Evolutionary conservation across 2,329 filamentous ascomycete genomes (phyloP), one percentile per base, ranked within the genome.

Genomic region (Epichloe aotearoae): DNA sequence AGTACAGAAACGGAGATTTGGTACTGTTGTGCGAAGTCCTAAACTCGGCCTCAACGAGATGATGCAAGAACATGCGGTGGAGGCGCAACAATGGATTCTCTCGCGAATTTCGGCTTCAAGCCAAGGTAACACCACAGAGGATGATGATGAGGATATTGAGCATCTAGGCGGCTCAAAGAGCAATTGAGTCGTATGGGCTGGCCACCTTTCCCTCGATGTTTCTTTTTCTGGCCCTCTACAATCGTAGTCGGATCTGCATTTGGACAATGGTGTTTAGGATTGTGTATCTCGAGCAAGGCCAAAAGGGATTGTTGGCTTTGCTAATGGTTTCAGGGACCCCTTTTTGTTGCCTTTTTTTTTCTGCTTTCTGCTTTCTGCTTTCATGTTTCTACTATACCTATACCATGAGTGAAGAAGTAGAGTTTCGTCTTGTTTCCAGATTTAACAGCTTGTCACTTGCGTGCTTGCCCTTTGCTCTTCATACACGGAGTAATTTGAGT

Each of bases 1-100:
- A 59, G 76, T 83, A 0, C 66, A 71, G 46, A 83, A 81, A 67
- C 71, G 74, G 37, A 72, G 80, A 0, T 84, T 82, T 55, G 80
- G 80, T 2, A 72, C 70, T 1, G 80, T 83, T 1, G 66, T 75
- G 26, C 71, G 70, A 54, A 80, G 78, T 56, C 61, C 69, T 1
- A 66, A 69, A 53, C 64, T 61, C 10, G 73, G 73, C 0, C 65
- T 82, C 11, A 73, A 70, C 43, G 69, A 67, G 54, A 82, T 82
- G 79, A 78, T 81, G 73, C 67, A 69, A 43, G 65, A 64, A 48
- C 79, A 83, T 57, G 70, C 72, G 2, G 58, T 60, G 3, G 76
- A 82, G 38, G 72, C 73, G 1, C 69, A 72, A 44, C 59, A 67
- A 26, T 83, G 76, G 72, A 74, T 83, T 19, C 17, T 67, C 47